These are phyloP conservation scores for Aspergillus floridensis DNA, from an alignment of 2,329 filamentous ascomycete genomes.

Conservation along the genomic window DNA sequence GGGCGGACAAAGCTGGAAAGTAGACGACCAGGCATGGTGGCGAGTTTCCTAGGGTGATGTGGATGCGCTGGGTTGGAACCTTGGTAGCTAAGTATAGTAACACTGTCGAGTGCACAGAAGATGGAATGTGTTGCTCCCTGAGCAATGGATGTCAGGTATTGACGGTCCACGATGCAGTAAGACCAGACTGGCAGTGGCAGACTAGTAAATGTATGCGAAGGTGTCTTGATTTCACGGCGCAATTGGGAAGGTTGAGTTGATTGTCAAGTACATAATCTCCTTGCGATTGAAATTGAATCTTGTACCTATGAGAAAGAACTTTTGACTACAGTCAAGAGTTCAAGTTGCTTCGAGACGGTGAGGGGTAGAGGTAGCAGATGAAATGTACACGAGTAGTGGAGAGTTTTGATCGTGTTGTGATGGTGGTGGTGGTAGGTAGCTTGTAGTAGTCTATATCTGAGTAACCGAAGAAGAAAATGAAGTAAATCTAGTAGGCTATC, in stretches of 20 bases:
- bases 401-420: background rate
- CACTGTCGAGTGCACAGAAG: background rate
- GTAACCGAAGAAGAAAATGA: background rate
- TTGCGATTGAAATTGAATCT: background rate
- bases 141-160: background rate
- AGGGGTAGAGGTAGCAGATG: background rate
- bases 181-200: background rate
- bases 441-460: background rate
- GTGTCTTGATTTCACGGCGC: constrained; percentile 23
- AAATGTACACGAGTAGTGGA: background rate
- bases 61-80: background rate
- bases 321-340: background rate
- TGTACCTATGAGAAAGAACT: background rate
- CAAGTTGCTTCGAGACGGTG: background rate
- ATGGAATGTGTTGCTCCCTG: background rate
- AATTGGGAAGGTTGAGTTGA: constrained; percentile 23
- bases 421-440: background rate
- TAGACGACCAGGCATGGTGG: constrained; percentile 42
- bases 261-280: constrained; percentile 21
- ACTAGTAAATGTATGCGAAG: background rate
- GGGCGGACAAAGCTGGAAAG: constrained; percentile 41
- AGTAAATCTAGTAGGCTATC: constrained; percentile 5
- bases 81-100: background rate
- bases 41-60: background rate
- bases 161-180: background rate